Conservation (phyloP, 2,329 filamentous ascomycete species). For the Aspergillus awamori region DNA sequence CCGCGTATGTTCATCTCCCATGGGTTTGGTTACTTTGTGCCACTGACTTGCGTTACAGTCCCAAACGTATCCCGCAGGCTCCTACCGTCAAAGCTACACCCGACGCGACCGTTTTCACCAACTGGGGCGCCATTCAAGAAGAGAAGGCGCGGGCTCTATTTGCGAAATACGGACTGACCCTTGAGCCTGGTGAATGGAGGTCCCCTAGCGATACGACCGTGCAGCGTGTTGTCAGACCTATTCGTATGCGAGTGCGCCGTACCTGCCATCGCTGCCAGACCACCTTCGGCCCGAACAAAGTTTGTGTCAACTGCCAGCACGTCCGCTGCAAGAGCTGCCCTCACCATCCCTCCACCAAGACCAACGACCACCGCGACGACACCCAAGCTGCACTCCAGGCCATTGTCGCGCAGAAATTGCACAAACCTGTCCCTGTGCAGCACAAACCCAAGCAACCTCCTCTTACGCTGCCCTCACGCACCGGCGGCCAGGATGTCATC, state of each 20-base stretch:
- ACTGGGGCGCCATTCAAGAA: slow-evolving; percentile 45
- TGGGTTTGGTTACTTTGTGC: background rate
- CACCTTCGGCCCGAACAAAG: slow-evolving; percentile 71
- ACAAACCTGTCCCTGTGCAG: slow-evolving; percentile 44
- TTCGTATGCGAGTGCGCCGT: slow-evolving; percentile 52
- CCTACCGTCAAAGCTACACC: slow-evolving; percentile 14
- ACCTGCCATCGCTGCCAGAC: slow-evolving; percentile 81
- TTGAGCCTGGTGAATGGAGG: slow-evolving; percentile 49
- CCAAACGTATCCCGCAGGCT: slow-evolving; percentile 11
- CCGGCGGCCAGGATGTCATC: slow-evolving; percentile 70
- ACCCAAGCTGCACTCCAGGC: slow-evolving; percentile 45
- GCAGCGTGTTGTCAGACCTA: slow-evolving; percentile 49
- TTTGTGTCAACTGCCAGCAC: slow-evolving; percentile 78
- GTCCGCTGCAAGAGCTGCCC: slow-evolving; percentile 78
- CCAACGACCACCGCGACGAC: slow-evolving; percentile 53
- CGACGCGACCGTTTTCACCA: slow-evolving; percentile 28
- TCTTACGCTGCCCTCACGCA: slow-evolving; percentile 61
- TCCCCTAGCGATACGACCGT: slow-evolving; percentile 37
- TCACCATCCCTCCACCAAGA: slow-evolving; percentile 70
- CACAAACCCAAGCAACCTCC: slow-evolving; percentile 40
- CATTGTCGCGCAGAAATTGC: slow-evolving; percentile 19
- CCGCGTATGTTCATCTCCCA: slow-evolving; percentile 11
- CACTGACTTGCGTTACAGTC: slow-evolving; percentile 8
- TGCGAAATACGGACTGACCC: slow-evolving; percentile 50
- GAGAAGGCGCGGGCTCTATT: slow-evolving; percentile 49